These are phyloP conservation scores for Syzygium aromaticum DNA, from an alignment of 345 rosid species.

Conservation along the genomic window DNA sequence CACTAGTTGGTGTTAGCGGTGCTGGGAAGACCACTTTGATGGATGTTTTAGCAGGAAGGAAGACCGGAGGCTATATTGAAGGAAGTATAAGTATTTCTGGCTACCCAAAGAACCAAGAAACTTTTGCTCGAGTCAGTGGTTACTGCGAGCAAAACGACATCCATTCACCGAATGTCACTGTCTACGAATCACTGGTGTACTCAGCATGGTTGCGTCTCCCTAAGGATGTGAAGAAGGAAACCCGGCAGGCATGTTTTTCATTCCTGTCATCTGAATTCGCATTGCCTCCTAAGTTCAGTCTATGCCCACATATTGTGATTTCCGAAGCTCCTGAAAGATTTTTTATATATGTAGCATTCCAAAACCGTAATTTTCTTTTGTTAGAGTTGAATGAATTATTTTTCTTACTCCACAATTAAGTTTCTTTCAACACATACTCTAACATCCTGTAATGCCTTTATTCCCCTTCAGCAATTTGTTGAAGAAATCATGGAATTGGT, in stretches of 20 bases:
- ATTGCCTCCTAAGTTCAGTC: background rate
- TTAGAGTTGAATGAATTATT: background rate
- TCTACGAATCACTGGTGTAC: conserved; percentile 59
- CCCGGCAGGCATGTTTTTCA: conserved; percentile 23
- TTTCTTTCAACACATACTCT: too few relatives aligned
- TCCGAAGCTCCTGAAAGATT: background rate
- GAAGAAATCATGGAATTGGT: conserved; percentile 64
- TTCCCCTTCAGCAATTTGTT: conserved; percentile 36
- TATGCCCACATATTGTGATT: background rate
- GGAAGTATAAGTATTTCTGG: conserved; percentile 68
- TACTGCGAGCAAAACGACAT: conserved; percentile 83
- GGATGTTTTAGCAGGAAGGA: conserved; percentile 72
- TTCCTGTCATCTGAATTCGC: background rate
- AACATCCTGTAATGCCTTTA: background rate
- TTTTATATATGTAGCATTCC: background rate
- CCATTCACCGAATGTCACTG: conserved; percentile 72
- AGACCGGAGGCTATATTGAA: conserved; percentile 62
- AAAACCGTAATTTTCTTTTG: background rate
- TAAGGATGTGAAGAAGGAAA: conserved; percentile 23
- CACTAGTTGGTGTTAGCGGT: conserved; percentile 75
- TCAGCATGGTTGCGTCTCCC: conserved; percentile 82
- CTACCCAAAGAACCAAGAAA: conserved; percentile 62
- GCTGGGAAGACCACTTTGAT: conserved; percentile 88
- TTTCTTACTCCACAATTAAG: background rate
- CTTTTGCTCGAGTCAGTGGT: conserved; percentile 71